phyloP scores from a whole-genome alignment of 2,329 filamentous ascomycete species.

The Pseudogymnoascus sp. region DNA sequence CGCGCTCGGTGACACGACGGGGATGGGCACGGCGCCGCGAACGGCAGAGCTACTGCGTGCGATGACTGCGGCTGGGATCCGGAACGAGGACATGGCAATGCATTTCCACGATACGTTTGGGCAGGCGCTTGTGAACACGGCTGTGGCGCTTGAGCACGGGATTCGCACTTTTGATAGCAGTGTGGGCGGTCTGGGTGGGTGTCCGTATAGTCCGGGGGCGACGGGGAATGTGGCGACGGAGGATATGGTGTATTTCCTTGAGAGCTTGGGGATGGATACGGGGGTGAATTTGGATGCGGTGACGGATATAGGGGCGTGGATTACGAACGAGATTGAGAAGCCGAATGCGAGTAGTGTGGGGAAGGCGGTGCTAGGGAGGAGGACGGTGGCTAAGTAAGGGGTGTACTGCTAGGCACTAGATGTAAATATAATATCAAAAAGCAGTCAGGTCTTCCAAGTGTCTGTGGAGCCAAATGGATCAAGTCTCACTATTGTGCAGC shows the following conservation, averaged over 20 bases:
- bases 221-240: conserved; percentile 84
- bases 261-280: conserved; percentile 66
- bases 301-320: conserved; percentile 65
- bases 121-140: conserved; percentile 74
- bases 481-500: not conserved
- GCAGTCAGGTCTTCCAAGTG: not conserved
- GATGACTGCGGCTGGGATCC: conserved; percentile 59
- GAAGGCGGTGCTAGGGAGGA: conserved; percentile 50
- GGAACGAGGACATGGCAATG: conserved; percentile 64
- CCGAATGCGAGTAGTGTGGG: conserved; percentile 60
- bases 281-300: conserved; percentile 64
- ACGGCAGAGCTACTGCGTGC: conserved; percentile 59
- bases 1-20: conserved; percentile 81
- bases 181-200: conserved; percentile 74
- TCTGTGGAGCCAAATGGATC: not conserved
- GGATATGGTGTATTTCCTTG: conserved; percentile 71
- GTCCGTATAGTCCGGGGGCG: conserved; percentile 77
- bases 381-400: not conserved
- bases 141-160: conserved; percentile 69
- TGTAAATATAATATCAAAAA: conserved; percentile 7
- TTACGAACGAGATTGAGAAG: conserved; percentile 56
- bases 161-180: conserved; percentile 73
- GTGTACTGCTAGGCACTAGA: not conserved
- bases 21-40: conserved; percentile 74
- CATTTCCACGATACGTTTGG: conserved; percentile 90